These are phyloP conservation scores for Ceratobasidium sp. DNA, from an alignment of 1,284 basidiomycete species.

Conservation along the genomic window DNA sequence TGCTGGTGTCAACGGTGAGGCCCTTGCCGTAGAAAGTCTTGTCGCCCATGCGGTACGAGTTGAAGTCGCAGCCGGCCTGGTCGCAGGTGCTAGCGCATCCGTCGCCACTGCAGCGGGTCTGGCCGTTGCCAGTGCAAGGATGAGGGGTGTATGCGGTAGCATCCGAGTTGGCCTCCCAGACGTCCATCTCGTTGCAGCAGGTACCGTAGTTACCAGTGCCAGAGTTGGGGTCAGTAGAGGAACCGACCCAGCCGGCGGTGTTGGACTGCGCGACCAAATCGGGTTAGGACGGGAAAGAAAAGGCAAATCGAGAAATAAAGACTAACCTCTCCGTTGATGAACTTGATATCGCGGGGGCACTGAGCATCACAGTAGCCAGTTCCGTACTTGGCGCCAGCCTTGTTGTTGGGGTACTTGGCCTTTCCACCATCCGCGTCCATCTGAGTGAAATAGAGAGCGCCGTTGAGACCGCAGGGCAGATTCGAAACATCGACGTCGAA, in stretches of 20 bases:
- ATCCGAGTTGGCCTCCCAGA: conserved; percentile 60
- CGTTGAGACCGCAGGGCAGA: conserved; percentile 70
- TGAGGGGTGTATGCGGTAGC: conserved; percentile 32
- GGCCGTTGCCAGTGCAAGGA: conserved; percentile 6
- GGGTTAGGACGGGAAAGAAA: conserved; percentile 58
- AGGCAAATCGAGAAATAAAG: conserved; percentile 58
- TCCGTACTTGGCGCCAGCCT: conserved; percentile 43
- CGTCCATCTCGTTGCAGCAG: conserved; percentile 63
- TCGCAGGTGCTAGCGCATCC: conserved; percentile 52
- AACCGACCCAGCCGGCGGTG: conserved; percentile 53
- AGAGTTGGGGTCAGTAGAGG: conserved; percentile 55
- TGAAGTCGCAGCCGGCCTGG: conserved; percentile 69
- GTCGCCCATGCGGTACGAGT: conserved; percentile 68
- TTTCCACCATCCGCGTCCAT: conserved; percentile 71
- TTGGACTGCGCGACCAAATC: conserved; percentile 52
- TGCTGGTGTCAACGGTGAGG: conserved; percentile 64
- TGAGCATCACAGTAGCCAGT: conserved; percentile 47
- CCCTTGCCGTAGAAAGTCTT: conserved; percentile 64
- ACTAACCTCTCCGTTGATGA: conserved; percentile 48
- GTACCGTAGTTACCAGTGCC: conserved; percentile 62
- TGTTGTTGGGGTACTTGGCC: conserved; percentile 65
- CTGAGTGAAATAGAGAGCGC: conserved; percentile 66
- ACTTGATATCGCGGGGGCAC: conserved; percentile 46
- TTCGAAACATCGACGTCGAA: conserved; percentile 72
- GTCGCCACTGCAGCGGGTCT: conserved; percentile 15